Percentiles rank a stretch among this genome's conserved stretches.
Evolutionary conservation across 768 basidiomycete genomes (phyloP).

Genomic region (Lepiota brunneoincarnata): DNA sequence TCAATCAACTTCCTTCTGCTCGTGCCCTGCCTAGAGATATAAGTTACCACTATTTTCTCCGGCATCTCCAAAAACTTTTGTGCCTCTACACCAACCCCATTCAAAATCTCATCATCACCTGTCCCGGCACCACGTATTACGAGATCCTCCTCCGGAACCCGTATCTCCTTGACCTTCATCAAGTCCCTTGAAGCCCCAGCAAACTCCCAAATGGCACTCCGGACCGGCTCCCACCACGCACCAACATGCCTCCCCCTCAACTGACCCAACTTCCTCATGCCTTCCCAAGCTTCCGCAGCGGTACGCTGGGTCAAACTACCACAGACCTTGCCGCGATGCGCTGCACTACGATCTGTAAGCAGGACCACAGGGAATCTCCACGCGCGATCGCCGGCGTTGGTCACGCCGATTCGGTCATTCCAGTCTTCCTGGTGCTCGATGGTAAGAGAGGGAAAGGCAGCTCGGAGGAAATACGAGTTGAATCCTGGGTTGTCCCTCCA

Average conservation of each 20-base stretch:
- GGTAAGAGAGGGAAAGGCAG: constrained; percentile 66
- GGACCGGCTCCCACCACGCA: constrained; percentile 80
- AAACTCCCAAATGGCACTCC: constrained; percentile 63
- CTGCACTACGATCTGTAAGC: constrained; percentile 72
- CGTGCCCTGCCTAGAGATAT: constrained; percentile 66
- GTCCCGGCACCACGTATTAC: constrained; percentile 10
- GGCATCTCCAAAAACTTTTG: constrained; percentile 38
- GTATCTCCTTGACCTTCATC: constrained; percentile 2
- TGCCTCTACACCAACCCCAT: constrained; percentile 17
- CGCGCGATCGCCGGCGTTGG: constrained; percentile 39
- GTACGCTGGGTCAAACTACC: constrained; percentile 67
- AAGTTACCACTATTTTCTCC: constrained; percentile 61
- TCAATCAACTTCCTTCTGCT: constrained; percentile 46
- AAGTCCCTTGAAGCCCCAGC: constrained; percentile 36
- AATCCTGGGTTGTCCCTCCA: constrained; percentile 82
- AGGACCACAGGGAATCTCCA: constrained; percentile 74
- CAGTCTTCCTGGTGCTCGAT: constrained; percentile 73
- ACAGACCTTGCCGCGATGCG: constrained; percentile 64
- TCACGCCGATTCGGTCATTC: constrained; percentile 51
- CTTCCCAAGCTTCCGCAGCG: constrained; percentile 64
- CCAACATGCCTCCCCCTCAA: constrained; percentile 41
- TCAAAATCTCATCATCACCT: constrained; percentile 18
- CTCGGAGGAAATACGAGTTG: constrained; percentile 73
- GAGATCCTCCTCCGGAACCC: constrained; percentile 9
- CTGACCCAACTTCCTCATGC: constrained; percentile 35